Conservation (phyloP, 2,329 filamentous ascomycete species). For the Cercospora sp. region DNA sequence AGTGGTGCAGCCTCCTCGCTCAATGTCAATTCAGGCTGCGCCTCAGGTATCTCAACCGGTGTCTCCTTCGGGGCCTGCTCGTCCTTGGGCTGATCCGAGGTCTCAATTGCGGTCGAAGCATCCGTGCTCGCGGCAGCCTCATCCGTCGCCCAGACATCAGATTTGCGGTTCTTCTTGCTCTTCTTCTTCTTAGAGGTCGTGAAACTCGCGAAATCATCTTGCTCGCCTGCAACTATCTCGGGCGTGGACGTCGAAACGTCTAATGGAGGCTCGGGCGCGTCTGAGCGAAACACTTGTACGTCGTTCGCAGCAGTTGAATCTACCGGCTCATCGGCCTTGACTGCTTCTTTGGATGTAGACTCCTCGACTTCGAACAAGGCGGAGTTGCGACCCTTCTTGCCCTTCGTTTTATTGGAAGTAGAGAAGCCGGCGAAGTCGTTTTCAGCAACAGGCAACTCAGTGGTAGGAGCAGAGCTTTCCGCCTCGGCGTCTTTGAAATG, state of each 20-base stretch:
- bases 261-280: background rate
- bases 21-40: background rate
- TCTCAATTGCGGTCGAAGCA: background rate
- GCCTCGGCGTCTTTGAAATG: background rate
- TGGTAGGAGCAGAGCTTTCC: background rate
- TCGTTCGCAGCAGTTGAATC: background rate
- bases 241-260: background rate
- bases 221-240: background rate
- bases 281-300: background rate
- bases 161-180: conserved; percentile 17
- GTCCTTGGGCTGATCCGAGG: background rate
- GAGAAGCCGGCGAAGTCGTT: conserved; percentile 1
- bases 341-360: background rate
- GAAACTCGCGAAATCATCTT: background rate
- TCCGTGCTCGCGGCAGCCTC: background rate
- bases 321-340: background rate
- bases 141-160: background rate
- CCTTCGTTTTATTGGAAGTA: conserved; percentile 22
- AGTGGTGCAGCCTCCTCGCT: background rate
- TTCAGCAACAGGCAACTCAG: background rate
- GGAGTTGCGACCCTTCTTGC: conserved; percentile 17
- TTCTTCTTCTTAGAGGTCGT: conserved; percentile 22
- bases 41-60: background rate
- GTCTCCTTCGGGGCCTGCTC: background rate
- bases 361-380: background rate